Evolutionary conservation across 352 stramenopile species (phyloP).

Genomic region (Phytophthora cactorum): DNA sequence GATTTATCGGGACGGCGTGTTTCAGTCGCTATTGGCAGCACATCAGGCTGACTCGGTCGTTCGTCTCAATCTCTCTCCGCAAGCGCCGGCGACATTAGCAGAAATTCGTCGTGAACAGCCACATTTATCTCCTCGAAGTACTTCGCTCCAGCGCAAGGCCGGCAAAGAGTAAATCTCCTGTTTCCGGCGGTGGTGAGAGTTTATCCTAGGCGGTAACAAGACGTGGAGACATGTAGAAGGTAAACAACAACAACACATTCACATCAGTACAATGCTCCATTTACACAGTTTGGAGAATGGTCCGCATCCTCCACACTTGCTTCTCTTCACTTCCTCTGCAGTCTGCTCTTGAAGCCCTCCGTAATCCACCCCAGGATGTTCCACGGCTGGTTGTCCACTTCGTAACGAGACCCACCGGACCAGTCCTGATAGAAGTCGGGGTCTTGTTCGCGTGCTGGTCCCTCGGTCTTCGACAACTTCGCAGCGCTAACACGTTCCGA

Average conservation of each 20-base stretch:
- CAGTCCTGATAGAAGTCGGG: slow-evolving; percentile 32
- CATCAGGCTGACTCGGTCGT: slow-evolving; percentile 59
- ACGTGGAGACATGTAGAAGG: too few species aligned
- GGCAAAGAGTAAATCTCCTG: neutral
- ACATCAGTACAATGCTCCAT: slow-evolving; percentile 29
- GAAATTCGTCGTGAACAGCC: slow-evolving; percentile 20
- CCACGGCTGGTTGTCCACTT: slow-evolving; percentile 51
- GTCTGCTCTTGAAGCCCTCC: slow-evolving; percentile 42
- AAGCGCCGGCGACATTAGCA: slow-evolving; percentile 23
- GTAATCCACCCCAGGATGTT: slow-evolving; percentile 55
- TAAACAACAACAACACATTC: neutral
- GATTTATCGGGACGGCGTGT: slow-evolving; percentile 60
- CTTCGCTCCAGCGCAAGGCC: slow-evolving; percentile 9
- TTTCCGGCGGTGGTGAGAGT: too few species aligned
- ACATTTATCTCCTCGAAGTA: slow-evolving; percentile 22
- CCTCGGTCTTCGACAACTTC: slow-evolving; percentile 14
- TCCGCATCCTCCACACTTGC: neutral
- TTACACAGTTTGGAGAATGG: slow-evolving; percentile 21
- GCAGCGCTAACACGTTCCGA: slow-evolving; percentile 12
- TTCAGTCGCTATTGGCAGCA: slow-evolving; percentile 52
- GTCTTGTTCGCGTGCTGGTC: slow-evolving; percentile 10
- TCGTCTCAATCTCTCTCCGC: slow-evolving; percentile 47
- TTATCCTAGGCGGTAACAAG: too few species aligned
- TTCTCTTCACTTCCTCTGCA: slow-evolving; percentile 32
- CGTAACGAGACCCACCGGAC: slow-evolving; percentile 44